Base-by-base conservation (phyloP, 805 yeast genomes). In the Starmerella bombi region DNA sequence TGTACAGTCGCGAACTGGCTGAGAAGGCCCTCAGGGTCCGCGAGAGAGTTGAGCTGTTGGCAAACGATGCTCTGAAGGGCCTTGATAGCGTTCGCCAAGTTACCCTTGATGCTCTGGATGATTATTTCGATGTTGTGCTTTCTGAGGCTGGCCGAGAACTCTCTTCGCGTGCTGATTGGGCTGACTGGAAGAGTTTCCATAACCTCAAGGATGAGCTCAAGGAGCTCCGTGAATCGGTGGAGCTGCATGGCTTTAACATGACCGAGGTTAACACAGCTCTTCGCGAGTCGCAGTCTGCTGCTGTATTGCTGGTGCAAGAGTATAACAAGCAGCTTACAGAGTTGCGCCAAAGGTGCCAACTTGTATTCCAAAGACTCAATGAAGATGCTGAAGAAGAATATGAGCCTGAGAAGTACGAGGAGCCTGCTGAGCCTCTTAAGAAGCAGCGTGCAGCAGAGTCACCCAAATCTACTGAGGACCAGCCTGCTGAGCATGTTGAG, bases 31-130 rank as follows among this genome's bases (percentile, higher is more conserved):
- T 44, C 31, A 36, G 32, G n/a, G 58, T 53, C 7, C 49, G 53
- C 9, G 45, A 34, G 14, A 43, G 49, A n/a, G 55, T 50, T 25
- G 49, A 46, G 47, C 41, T 40, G 44, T 49, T 51, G 25, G 59
- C 58, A 20, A 45, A 42, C 4, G 47, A 45, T 6, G 50, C 46
- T 4, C 45, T 47, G 6, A 46, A 38, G 28, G 40, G 37, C 9
- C 42, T 48, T 5, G 49, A 38, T 18, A 41, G 49, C 15, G 36
- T 46, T n/a, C 52, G 58, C 20, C 31, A 40, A 36, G 52, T 47
- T 8, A 53, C 56, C 1, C 47, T 53, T 6, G 60, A 52, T 17
- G 52, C 56, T 4, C 36, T 53, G 25, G 56, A 53, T 37, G 57
- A 52, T 39, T 50, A 43, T 43, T 51, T 53, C 33, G 56, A 52